phyloP scores from a whole-genome alignment of 164 flowering plant species.

The Nymphaea thermarum region DNA sequence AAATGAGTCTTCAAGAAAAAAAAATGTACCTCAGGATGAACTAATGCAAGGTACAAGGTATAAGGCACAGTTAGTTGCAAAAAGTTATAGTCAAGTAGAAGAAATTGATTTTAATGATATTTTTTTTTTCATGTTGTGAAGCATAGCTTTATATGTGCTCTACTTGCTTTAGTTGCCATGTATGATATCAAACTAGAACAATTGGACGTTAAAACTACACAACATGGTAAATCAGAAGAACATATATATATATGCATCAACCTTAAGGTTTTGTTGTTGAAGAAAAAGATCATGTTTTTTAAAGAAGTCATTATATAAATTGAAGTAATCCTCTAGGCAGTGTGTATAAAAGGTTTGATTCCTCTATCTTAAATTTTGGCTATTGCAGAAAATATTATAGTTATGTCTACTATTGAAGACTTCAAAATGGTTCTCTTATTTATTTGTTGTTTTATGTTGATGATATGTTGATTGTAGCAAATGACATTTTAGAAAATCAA shows the following conservation, averaged over 20 bases:
- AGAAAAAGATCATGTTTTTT: conserved; percentile 3
- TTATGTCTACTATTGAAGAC: conserved; percentile 2
- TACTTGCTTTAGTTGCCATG: conserved; percentile 4
- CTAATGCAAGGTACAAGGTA: conserved; percentile 1
- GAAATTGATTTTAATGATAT: conserved; percentile 2
- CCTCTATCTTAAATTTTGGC: conserved; percentile 1
- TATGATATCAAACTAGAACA: conserved; percentile 2
- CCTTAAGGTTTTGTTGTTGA: background rate
- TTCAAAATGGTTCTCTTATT: background rate
- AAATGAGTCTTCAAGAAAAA: conserved; percentile 7
- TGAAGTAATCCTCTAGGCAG: background rate
- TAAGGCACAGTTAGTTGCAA: background rate
- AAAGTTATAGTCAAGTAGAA: conserved; percentile 3
- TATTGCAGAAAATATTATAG: conserved; percentile 7
- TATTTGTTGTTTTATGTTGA: conserved; percentile 4
- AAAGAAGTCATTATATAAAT: conserved; percentile 3
- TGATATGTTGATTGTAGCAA: background rate
- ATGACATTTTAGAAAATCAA: conserved; percentile 4
- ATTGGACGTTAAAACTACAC: conserved; percentile 3
- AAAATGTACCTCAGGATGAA: background rate
- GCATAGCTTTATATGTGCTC: background rate
- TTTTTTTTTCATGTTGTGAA: conserved; percentile 1
- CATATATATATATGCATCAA: conserved; percentile 5
- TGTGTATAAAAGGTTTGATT: conserved; percentile 4
- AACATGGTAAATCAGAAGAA: conserved; percentile 6